phyloP scores from a whole-genome alignment of 2,329 filamentous ascomycete genomes.

The Chaetomiaceae sp. region DNA sequence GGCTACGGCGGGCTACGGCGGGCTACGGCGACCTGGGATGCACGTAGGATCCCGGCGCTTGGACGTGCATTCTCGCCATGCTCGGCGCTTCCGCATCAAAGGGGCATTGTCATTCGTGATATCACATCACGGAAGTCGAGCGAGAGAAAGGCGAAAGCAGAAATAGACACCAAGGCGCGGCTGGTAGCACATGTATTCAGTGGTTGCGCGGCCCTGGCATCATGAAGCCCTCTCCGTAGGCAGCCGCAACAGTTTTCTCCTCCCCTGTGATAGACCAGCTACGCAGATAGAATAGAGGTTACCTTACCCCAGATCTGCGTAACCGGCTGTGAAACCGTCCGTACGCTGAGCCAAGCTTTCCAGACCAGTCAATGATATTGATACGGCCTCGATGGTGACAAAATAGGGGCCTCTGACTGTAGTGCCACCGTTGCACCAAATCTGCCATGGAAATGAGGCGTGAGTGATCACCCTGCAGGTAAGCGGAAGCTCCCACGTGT shows the following conservation, averaged over 20 bases:
- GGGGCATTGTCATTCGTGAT: neutral
- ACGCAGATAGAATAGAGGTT: neutral
- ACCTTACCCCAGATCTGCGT: constrained; percentile 2
- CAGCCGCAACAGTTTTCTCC: neutral
- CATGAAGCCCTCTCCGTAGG: neutral
- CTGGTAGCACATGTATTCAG: neutral
- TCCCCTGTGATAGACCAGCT: neutral
- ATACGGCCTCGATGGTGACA: neutral
- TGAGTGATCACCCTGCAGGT: neutral
- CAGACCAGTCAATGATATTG: neutral
- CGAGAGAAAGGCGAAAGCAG: neutral
- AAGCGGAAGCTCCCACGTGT: neutral
- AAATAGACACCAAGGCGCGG: neutral
- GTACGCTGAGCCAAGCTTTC: neutral
- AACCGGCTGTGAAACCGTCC: neutral
- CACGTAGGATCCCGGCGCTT: constrained; percentile 1
- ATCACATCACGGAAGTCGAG: neutral
- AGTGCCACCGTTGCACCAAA: neutral
- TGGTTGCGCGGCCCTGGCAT: neutral
- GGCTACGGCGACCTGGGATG: neutral
- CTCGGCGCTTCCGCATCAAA: neutral
- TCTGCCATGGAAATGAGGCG: neutral
- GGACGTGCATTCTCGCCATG: neutral
- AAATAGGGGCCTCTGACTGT: neutral
- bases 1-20: no score